Conservation (phyloP, 768 basidiomycete species). For the Hygrocybe punicea region DNA sequence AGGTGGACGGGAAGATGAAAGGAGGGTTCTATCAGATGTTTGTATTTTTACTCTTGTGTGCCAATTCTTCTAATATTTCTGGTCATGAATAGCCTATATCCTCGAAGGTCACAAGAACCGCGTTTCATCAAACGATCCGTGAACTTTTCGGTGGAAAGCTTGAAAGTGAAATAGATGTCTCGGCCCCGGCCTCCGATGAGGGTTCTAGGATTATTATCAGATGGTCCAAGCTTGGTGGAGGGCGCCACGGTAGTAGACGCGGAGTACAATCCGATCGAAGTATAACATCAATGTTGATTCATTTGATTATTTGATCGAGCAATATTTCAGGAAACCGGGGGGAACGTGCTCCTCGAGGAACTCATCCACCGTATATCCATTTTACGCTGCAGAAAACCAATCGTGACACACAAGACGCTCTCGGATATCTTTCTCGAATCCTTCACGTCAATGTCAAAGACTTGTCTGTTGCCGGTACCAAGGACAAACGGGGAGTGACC, state of each 20-base stretch:
- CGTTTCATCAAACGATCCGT: conserved; percentile 77
- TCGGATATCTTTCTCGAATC: conserved; percentile 71
- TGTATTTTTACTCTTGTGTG: conserved; percentile 30
- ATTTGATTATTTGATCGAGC: background rate
- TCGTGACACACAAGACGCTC: conserved; percentile 93
- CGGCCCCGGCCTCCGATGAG: conserved; percentile 49
- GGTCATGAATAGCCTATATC: conserved; percentile 63
- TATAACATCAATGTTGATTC: background rate
- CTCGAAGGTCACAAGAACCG: conserved; percentile 76
- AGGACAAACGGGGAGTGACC: conserved; percentile 97
- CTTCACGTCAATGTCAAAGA: conserved; percentile 79
- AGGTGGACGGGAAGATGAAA: conserved; percentile 53
- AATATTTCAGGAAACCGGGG: conserved; percentile 23
- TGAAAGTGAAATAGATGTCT: conserved; percentile 73
- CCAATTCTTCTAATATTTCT: conserved; percentile 9
- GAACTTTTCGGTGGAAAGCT: conserved; percentile 80
- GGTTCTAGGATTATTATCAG: conserved; percentile 78
- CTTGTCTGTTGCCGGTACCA: conserved; percentile 89
- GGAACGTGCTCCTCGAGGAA: conserved; percentile 54
- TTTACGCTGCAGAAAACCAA: conserved; percentile 98
- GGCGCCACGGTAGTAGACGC: conserved; percentile 19
- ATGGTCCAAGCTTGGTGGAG: conserved; percentile 60
- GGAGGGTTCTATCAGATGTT: conserved; percentile 81
- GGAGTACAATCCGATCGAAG: background rate
- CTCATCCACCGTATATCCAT: conserved; percentile 85